Evolutionary conservation across 2,329 filamentous ascomycete species (phyloP).

Genomic region (Colletotrichum plurivorum): DNA sequence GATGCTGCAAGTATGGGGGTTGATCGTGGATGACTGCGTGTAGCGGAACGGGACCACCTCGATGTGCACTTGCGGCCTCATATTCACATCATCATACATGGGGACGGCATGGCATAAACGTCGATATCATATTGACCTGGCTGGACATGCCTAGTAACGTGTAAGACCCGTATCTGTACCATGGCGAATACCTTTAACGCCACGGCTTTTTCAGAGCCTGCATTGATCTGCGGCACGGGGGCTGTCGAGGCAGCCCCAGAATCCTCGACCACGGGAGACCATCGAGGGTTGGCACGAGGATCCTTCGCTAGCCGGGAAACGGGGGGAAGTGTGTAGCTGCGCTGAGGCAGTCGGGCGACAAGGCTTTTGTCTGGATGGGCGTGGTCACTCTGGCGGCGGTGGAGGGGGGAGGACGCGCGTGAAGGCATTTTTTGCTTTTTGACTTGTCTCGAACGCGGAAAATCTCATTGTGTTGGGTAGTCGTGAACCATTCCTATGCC

Average conservation of each 20-base stretch:
- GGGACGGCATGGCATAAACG: neutral
- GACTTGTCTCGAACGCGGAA: conserved; percentile 57
- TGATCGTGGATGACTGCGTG: neutral
- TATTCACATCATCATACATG: neutral
- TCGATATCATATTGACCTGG: conserved; percentile 17
- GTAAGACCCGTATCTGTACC: conserved; percentile 79
- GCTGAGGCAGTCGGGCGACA: conserved; percentile 10
- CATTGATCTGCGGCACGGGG: conserved; percentile 71
- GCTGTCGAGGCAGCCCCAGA: conserved; percentile 71
- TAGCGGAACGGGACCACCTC: neutral
- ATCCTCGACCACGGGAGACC: conserved; percentile 62
- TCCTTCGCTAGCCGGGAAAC: conserved; percentile 67
- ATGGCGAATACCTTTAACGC: conserved; percentile 66
- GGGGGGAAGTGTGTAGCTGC: neutral
- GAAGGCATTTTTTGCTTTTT: conserved; percentile 26
- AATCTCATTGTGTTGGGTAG: conserved; percentile 43
- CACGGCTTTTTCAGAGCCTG: conserved; percentile 74
- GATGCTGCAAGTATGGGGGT: neutral
- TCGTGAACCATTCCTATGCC: conserved; percentile 41
- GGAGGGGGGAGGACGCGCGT: neutral
- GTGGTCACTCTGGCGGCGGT: too few relatives aligned
- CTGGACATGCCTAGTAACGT: conserved; percentile 48
- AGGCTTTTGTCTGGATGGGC: conserved; percentile 14
- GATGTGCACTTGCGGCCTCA: neutral
- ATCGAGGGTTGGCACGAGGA: conserved; percentile 62